Percentiles rank a stretch among this genome's conserved stretches.
Evolutionary conservation across 2,329 filamentous ascomycete genomes (phyloP).

Genomic region (Beauveria caledonica): DNA sequence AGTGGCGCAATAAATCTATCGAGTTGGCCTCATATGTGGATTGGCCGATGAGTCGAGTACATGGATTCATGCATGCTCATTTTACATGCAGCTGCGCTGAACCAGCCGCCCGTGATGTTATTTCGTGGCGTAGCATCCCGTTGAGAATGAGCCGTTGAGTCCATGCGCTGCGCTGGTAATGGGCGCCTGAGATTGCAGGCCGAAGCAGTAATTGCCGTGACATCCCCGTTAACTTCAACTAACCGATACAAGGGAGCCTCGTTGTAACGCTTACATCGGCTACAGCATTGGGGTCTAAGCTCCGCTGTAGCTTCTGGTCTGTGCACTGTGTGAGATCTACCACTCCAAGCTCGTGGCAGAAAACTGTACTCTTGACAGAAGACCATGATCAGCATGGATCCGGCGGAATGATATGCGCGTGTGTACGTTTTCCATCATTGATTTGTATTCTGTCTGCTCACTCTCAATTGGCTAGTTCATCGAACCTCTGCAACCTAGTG

Average conservation of each 20-base stretch:
- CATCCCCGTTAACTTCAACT: constrained; percentile 12
- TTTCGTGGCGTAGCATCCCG: not conserved
- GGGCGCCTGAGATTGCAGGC: not conserved
- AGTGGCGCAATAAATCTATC: too few species aligned
- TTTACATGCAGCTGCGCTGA: not conserved
- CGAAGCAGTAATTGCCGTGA: not conserved
- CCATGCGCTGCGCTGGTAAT: not conserved
- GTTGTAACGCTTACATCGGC: not conserved
- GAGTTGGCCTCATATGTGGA: not conserved
- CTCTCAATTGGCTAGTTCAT: too few species aligned
- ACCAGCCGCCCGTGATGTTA: not conserved
- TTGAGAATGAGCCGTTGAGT: not conserved
- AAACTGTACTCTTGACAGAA: not conserved
- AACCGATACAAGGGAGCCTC: constrained; percentile 5
- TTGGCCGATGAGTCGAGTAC: not conserved
- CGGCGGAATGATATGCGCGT: too few species aligned
- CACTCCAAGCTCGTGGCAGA: not conserved
- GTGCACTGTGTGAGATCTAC: constrained; percentile 7
- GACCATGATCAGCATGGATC: not conserved
- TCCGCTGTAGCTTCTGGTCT: not conserved
- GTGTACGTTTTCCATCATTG: too few species aligned
- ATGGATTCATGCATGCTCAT: not conserved
- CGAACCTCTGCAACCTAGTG: too few species aligned
- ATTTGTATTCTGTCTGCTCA: too few species aligned
- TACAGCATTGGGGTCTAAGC: not conserved